These are phyloP conservation scores for Tuber microsphaerosporum DNA, from an alignment of 495 filamentous ascomycete species.

Conservation along the genomic window DNA sequence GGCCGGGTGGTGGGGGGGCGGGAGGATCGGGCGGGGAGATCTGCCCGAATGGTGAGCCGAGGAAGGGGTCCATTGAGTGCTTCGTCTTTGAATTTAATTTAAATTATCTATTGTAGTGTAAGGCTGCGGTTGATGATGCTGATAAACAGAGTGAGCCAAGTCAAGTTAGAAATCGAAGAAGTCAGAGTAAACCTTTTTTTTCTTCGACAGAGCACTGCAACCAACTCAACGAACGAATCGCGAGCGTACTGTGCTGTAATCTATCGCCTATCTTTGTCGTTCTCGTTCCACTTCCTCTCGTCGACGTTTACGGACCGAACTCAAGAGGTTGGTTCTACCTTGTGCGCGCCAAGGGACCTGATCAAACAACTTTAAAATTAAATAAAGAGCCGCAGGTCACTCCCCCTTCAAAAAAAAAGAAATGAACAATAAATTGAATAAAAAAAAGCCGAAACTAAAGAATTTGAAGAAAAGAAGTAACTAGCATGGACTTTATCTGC, in stretches of 20 bases:
- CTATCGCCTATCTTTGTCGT: not conserved
- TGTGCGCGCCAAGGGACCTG: not conserved
- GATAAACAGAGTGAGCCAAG: conserved; percentile 3
- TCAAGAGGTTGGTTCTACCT: not conserved
- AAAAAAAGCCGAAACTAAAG: not conserved
- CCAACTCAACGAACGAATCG: not conserved
- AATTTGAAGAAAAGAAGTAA: not conserved
- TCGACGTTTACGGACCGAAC: not conserved
- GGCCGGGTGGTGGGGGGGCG: conserved; percentile 20
- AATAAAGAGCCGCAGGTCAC: not conserved
- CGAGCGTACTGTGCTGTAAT: not conserved
- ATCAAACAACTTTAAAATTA: conserved; percentile 3
- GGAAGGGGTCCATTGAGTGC: conserved; percentile 27
- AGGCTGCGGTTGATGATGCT: conserved; percentile 3
- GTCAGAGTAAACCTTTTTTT: not conserved
- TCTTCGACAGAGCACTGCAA: not conserved
- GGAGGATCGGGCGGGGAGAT: conserved; percentile 35
- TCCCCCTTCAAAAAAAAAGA: not conserved
- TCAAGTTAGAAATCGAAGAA: not conserved
- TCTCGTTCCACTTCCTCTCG: not conserved
- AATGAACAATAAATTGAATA: not conserved
- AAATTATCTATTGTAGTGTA: conserved; percentile 3
- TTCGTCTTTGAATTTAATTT: not conserved
- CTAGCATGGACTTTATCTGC: not conserved
- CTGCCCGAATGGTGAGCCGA: conserved; percentile 27